These are phyloP conservation scores for Myrica gale DNA, from an alignment of 306 rosid species.

Conservation along the genomic window DNA sequence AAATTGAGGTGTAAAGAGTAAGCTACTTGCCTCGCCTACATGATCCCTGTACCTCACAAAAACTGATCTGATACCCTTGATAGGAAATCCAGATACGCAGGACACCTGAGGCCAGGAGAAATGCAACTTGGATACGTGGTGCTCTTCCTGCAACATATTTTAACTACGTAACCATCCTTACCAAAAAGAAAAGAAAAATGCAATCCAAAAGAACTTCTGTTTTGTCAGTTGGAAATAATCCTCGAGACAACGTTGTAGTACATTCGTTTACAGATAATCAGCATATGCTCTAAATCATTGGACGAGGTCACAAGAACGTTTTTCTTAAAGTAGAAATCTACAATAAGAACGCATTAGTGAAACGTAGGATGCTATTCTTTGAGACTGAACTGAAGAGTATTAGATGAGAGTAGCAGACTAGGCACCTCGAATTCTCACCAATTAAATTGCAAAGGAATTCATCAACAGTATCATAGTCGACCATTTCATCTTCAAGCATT, in stretches of 20 bases:
- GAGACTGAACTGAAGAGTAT: background rate
- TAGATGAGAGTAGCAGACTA: background rate
- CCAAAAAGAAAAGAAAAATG: background rate
- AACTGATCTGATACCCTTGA: conserved; percentile 66
- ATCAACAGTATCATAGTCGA: background rate
- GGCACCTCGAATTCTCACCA: background rate
- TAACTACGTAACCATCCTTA: conserved; percentile 1
- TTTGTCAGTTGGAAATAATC: background rate
- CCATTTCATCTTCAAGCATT: background rate
- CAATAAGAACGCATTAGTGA: background rate
- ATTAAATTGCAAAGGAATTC: background rate
- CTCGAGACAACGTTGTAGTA: background rate
- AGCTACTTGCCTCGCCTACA: conserved; percentile 48
- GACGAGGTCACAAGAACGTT: background rate
- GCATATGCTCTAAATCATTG: background rate
- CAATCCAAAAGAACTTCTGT: background rate
- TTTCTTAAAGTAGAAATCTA: background rate
- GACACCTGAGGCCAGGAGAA: conserved; percentile 87
- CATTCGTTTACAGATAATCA: background rate
- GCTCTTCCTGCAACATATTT: conserved; percentile 67
- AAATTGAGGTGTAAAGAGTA: background rate
- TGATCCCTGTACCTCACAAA: conserved; percentile 64
- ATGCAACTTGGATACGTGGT: conserved; percentile 68
- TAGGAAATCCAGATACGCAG: conserved; percentile 70
- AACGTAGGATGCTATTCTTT: background rate